Base-by-base conservation (phyloP, 2,329 filamentous ascomycete genomes). In the Fusarium proliferatum region DNA sequence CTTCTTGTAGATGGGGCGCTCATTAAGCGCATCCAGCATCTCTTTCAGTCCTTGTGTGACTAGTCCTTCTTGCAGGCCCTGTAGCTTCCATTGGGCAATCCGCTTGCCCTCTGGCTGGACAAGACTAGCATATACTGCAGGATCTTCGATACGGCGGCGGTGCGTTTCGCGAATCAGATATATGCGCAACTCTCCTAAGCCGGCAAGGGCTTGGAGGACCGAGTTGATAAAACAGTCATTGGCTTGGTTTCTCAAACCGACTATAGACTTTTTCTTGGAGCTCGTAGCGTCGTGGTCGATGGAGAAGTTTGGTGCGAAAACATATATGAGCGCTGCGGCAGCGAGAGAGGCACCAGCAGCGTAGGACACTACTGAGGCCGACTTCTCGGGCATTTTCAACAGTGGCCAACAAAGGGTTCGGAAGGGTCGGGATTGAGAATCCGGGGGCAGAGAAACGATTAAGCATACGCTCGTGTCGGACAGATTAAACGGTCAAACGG, bases 171-270 rank as follows among this genome's bases (percentile, higher is more conserved):
- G 90, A 79, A 98, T 98, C 71, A 99, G 86, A 84, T 98, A 99
- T 75, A 96, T 84, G 72, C 96, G 92, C 79, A 99, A 86, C 81
- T 98, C 95, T 56, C 93, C 93, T 38, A 98, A 86, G 6, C 96
- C 96, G 19, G 96, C 96, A 48, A 99, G 88, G 12, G 94, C 95
- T 85, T 99, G 96, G 41, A 99, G 89, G 26, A 97, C 93, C 30
- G 95, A 97, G 83, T 99, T 99, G 85, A 98, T 98, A 83, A 96
- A 96, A 85, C 94, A 96, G 82, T 96, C 96, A 83, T 99, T 99
- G 76, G 96, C 96, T 13, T 94, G 91, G 82, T 99, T 99, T 60
- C 88, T 87, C 64, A 98, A 88, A 43, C 96, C 96, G 62, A 98
- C 95, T 48, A 97, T 94, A 67, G 94, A 93, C 80, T 94, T 96